These are phyloP conservation scores for Phaffia tasmanica DNA, from an alignment of 768 basidiomycete species.

Conservation along the genomic window DNA sequence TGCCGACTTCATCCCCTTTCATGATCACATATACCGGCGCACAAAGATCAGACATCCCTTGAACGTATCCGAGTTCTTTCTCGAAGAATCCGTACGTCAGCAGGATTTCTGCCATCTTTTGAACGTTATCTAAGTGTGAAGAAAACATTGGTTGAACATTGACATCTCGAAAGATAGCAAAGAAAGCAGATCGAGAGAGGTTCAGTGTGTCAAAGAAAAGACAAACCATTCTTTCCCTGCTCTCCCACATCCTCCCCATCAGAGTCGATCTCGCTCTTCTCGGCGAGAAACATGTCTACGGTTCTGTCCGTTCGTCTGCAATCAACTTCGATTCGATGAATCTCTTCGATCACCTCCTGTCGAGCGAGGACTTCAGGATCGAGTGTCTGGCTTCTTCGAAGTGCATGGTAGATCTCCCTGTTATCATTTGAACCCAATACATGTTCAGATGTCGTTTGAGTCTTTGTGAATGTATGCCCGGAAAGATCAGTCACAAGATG, in stretches of 20 bases:
- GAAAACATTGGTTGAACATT: background rate
- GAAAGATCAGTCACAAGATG: constrained; percentile 9
- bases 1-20: constrained; percentile 74
- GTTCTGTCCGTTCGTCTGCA: constrained; percentile 89
- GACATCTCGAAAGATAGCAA: background rate
- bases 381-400: constrained; percentile 14
- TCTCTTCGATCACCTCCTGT: constrained; percentile 22
- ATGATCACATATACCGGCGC: constrained; percentile 87
- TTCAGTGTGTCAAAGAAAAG: background rate
- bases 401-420: constrained; percentile 41
- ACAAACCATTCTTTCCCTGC: constrained; percentile 36
- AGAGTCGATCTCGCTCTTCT: constrained; percentile 40
- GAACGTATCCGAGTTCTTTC: constrained; percentile 85
- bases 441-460: constrained; percentile 29
- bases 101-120: constrained; percentile 70
- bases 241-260: constrained; percentile 36
- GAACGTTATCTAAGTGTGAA: constrained; percentile 49
- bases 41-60: constrained; percentile 96
- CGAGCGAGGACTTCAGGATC: constrained; percentile 9
- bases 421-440: background rate
- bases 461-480: constrained; percentile 2
- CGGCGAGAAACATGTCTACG: constrained; percentile 45
- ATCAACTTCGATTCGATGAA: constrained; percentile 88
- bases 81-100: constrained; percentile 86
- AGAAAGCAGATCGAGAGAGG: background rate